Conservation (phyloP, 2,329 filamentous ascomycete genomes). For the Shiraia bambusicola region DNA sequence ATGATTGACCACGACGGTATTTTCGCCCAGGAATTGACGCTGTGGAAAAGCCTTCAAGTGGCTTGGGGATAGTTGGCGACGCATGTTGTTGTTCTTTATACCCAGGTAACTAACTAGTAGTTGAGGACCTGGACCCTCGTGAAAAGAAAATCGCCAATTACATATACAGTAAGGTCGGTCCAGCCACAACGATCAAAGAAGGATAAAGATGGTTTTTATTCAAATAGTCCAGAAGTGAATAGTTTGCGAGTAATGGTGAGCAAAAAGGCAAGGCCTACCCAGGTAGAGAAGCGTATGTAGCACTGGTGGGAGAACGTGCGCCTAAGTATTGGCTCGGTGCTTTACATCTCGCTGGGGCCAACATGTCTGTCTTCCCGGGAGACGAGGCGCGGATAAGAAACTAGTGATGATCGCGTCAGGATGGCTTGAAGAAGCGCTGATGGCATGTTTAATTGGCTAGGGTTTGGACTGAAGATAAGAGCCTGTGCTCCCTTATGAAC, state of each 20-base stretch:
- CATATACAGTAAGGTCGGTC: conserved; percentile 25
- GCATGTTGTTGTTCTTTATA: conserved; percentile 26
- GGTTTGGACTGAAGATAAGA: conserved; percentile 16
- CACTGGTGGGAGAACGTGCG: conserved; percentile 32
- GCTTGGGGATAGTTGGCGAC: conserved; percentile 37
- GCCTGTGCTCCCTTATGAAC: conserved; percentile 10
- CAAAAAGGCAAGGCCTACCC: conserved; percentile 8
- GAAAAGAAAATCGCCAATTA: conserved; percentile 11
- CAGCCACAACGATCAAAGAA: conserved; percentile 15
- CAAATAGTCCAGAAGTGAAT: conserved; percentile 13
- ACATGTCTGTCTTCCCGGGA: conserved; percentile 3
- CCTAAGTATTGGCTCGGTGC: conserved; percentile 34
- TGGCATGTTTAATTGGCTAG: conserved; percentile 12
- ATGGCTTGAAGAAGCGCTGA: conserved; percentile 4
- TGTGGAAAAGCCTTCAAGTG: conserved; percentile 37
- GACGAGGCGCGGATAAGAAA: neutral
- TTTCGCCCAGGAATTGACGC: conserved; percentile 27
- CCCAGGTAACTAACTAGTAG: too few relatives aligned
- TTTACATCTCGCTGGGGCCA: conserved; percentile 1
- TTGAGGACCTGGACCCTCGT: conserved; percentile 1
- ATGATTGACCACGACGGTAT: conserved; percentile 38
- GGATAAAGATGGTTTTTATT: conserved; percentile 12
- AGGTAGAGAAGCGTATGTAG: conserved; percentile 16
- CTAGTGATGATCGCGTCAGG: neutral
- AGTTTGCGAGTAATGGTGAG: neutral